These are phyloP conservation scores for Lasiodiplodia sp. DNA, from an alignment of 2,329 filamentous ascomycete species.

Conservation along the genomic window DNA sequence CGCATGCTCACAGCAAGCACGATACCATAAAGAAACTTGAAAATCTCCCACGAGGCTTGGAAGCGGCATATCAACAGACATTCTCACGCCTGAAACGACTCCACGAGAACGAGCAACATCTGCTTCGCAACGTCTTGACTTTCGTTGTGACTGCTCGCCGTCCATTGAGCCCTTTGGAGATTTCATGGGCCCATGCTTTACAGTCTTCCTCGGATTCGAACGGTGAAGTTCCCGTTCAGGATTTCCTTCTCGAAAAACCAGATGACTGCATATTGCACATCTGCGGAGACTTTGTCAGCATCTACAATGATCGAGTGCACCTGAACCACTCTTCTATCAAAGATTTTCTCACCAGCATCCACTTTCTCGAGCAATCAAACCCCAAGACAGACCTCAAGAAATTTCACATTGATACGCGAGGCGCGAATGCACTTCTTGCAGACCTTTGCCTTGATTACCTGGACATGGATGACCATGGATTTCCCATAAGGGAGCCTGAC, in stretches of 20 bases:
- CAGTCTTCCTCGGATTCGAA: neutral
- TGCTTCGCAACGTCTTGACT: neutral
- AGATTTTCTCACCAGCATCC: neutral
- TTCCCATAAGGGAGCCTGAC: neutral
- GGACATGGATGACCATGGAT: neutral
- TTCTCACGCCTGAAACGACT: neutral
- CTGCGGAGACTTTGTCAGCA: neutral
- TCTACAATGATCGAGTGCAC: neutral
- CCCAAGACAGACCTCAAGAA: neutral
- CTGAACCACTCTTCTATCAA: slow-evolving; percentile 4
- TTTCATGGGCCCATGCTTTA: neutral
- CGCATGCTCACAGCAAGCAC: neutral
- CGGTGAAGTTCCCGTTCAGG: neutral
- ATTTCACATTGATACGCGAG: neutral
- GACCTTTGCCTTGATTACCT: neutral
- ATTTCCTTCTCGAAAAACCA: neutral
- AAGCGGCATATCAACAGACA: neutral
- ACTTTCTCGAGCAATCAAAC: no score
- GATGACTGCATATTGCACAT: neutral
- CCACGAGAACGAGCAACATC: neutral
- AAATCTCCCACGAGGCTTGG: neutral
- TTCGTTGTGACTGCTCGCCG: neutral
- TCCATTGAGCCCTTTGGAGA: neutral
- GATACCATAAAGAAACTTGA: neutral
- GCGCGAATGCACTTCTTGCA: neutral